These are phyloP conservation scores for Salmacisia buchloeana DNA, from an alignment of 1,284 basidiomycete species.

Conservation along the genomic window DNA sequence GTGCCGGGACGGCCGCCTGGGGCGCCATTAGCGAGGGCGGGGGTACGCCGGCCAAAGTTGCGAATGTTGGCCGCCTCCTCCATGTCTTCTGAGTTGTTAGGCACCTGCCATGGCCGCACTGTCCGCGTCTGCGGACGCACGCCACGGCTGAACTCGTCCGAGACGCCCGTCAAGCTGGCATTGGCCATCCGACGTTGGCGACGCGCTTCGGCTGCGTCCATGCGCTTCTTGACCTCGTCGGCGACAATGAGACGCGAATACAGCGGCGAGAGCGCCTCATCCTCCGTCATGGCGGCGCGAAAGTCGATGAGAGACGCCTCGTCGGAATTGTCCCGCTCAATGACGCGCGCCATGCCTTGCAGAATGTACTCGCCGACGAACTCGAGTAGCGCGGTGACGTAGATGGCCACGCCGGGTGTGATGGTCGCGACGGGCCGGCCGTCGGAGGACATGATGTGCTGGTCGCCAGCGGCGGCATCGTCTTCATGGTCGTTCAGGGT, in stretches of 20 bases:
- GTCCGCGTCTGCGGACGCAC: not conserved
- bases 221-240: conserved; percentile 12
- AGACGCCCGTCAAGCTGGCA: conserved; percentile 32
- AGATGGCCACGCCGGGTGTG: conserved; percentile 42
- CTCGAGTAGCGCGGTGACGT: conserved; percentile 42
- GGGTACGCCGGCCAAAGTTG: conserved; percentile 2
- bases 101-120: conserved; percentile 7
- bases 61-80: not conserved
- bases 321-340: conserved; percentile 45
- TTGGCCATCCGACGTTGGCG: conserved; percentile 23
- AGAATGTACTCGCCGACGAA: conserved; percentile 38
- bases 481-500: conserved; percentile 38
- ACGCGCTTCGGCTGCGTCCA: not conserved
- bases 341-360: conserved; percentile 35
- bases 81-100: conserved; percentile 3
- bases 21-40: not conserved
- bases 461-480: conserved; percentile 25
- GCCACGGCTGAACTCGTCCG: conserved; percentile 21
- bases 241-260: conserved; percentile 17
- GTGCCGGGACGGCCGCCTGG: not conserved
- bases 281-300: conserved; percentile 36
- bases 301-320: conserved; percentile 38
- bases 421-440: conserved; percentile 45
- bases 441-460: conserved; percentile 43
- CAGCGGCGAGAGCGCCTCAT: conserved; percentile 28